A percentile compares a stretch with the other conserved stretches of the same genome.
Evolutionary conservation across 1,139 yeast species (phyloP).

Genomic region (Candida sanyaensis): DNA sequence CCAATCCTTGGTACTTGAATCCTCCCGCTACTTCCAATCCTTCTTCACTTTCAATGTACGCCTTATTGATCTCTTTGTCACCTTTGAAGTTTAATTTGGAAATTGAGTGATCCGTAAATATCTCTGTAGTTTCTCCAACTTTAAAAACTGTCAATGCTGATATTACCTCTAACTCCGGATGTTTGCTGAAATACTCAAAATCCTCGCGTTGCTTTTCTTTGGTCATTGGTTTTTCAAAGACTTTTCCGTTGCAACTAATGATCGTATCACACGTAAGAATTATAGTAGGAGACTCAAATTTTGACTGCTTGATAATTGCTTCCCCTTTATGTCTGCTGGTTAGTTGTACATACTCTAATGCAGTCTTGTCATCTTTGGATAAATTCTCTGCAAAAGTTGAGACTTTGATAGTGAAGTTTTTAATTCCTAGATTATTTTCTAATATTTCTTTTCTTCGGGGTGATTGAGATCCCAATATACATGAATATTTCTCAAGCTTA

Average conservation of each 20-base stretch:
- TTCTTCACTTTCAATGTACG: conserved; percentile 71
- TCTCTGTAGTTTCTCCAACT: conserved; percentile 22
- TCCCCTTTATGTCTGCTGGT: conserved; percentile 66
- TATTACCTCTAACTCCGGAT: conserved; percentile 56
- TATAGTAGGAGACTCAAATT: conserved; percentile 12
- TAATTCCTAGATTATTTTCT: conserved; percentile 57
- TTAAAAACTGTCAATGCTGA: conserved; percentile 66
- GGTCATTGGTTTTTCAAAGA: conserved; percentile 76
- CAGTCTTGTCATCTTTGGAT: conserved; percentile 49
- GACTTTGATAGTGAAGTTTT: conserved; percentile 40
- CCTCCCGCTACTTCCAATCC: conserved; percentile 92
- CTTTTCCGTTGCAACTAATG: conserved; percentile 57
- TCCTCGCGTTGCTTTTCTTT: conserved; percentile 43
- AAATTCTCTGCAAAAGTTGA: conserved; percentile 77
- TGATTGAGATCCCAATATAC: conserved; percentile 81
- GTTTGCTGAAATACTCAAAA: conserved; percentile 46
- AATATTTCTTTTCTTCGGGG: conserved; percentile 77
- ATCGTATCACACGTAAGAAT: conserved; percentile 85
- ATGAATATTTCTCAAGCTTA: conserved; percentile 25
- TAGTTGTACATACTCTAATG: conserved; percentile 63
- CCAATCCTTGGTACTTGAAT: conserved; percentile 76
- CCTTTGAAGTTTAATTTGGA: conserved; percentile 33
- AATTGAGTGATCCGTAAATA: conserved; percentile 11
- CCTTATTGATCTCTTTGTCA: conserved; percentile 51
- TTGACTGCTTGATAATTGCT: conserved; percentile 49